Evolutionary conservation across 768 basidiomycete genomes (phyloP).

Genomic region (Leccinum rimulosum): DNA sequence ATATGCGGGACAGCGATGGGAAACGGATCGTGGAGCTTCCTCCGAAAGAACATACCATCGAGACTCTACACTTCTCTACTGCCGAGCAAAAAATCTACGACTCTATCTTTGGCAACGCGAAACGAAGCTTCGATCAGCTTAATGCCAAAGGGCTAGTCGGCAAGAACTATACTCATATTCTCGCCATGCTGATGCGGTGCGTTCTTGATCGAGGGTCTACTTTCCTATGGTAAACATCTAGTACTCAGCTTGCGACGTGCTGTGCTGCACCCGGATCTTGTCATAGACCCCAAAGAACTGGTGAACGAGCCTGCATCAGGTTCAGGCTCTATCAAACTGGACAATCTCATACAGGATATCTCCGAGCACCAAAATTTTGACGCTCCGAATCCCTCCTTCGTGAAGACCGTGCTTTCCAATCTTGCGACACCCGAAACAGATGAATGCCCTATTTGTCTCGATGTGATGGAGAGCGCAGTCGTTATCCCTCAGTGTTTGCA

Average conservation of each 20-base stretch:
- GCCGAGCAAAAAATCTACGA: constrained; percentile 88
- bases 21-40: constrained; percentile 88
- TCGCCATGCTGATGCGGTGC: constrained; percentile 94
- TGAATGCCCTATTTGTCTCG: constrained; percentile 83
- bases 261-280: constrained; percentile 86
- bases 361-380: constrained; percentile 33
- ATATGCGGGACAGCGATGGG: constrained; percentile 84
- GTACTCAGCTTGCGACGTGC: constrained; percentile 75
- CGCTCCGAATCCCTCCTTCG: constrained; percentile 44
- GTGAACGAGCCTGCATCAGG: constrained; percentile 33
- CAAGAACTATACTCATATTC: constrained; percentile 82
- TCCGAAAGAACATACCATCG: constrained; percentile 72
- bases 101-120: constrained; percentile 76
- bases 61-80: constrained; percentile 76
- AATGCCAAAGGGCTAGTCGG: constrained; percentile 75
- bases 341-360: constrained; percentile 58
- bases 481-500: constrained; percentile 78
- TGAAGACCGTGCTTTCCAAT: constrained; percentile 62
- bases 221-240: constrained; percentile 5
- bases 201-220: constrained; percentile 17
- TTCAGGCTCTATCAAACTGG: constrained; percentile 47
- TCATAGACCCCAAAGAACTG: constrained; percentile 52
- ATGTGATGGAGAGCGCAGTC: constrained; percentile 67
- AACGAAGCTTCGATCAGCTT: constrained; percentile 75
- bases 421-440: constrained; percentile 47